Conservation (phyloP, 2,329 filamentous ascomycete genomes). For the Alternaria arbusti region DNA sequence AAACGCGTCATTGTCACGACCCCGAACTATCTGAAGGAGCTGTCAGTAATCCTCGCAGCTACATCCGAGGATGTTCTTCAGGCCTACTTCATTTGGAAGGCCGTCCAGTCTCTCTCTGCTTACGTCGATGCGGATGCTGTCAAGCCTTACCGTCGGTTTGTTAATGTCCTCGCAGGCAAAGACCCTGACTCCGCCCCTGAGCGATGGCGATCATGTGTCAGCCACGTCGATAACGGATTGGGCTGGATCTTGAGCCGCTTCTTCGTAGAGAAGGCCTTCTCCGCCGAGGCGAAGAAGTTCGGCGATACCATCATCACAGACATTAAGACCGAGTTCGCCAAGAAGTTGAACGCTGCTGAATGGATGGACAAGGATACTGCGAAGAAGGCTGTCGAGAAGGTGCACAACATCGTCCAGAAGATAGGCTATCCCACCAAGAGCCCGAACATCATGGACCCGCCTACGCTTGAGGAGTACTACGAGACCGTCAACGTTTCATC, state of each 20-base stretch:
- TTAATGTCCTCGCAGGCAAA: constrained; percentile 66
- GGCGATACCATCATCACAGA: constrained; percentile 74
- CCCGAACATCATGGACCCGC: constrained; percentile 67
- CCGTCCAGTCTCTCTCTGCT: constrained; percentile 60
- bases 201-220: constrained; percentile 70
- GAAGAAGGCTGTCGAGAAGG: constrained; percentile 67
- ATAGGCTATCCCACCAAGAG: constrained; percentile 70
- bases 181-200: constrained; percentile 68
- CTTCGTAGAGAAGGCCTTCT: constrained; percentile 72
- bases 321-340: constrained; percentile 70
- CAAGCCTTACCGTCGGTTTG: constrained; percentile 65
- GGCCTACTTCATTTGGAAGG: constrained; percentile 70
- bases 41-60: constrained; percentile 62
- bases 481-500: constrained; percentile 58
- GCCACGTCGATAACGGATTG: constrained; percentile 63
- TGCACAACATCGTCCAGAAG: constrained; percentile 71
- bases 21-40: constrained; percentile 65
- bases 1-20: constrained; percentile 65
- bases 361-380: constrained; percentile 72
- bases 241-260: constrained; percentile 75
- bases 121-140: constrained; percentile 66
- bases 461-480: constrained; percentile 65
- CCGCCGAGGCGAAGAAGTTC: constrained; percentile 68
- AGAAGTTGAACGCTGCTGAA: constrained; percentile 62
- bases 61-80: constrained; percentile 64